Base-by-base conservation (phyloP, 306 rosid species). In the Vicia sativa region DNA sequence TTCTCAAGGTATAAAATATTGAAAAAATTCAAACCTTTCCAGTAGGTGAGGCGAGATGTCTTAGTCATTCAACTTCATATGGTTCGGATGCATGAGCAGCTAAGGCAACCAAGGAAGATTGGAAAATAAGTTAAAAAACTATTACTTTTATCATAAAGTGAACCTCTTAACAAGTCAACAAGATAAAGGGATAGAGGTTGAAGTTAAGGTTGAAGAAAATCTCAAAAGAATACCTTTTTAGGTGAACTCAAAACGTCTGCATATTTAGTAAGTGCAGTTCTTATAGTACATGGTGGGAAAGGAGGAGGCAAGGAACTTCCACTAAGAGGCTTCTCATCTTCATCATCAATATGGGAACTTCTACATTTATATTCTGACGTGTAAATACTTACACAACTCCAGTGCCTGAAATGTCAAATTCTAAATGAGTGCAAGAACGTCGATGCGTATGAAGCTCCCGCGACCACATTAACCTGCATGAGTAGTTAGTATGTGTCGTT, bases 341-440 rank as follows among this genome's bases (percentile, higher is more conserved):
- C 97, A 3, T 70, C 71, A 34, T 84, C 90, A 28, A 85, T 85
- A 79, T 91, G 97, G 54, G 91, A 3, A 6, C n/a, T 70, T 39
- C 65, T 23, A 37, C 54, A 55, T 21, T 31, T 8, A 56, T 65
- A 62, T 65, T 57, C 61, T 43, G 25, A 68, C 57, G 52, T 3
- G 60, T 28, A 65, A 70, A 57, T 65, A 74, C 96, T 87, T n/a
- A n/a, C n/a, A n/a, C n/a, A n/a, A n/a, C n/a, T n/a, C n/a, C n/a
- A n/a, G n/a, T n/a, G n/a, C n/a, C n/a, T n/a, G n/a, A n/a, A n/a
- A n/a, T n/a, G n/a, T n/a, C n/a, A n/a, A n/a, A n/a, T n/a, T n/a
- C n/a, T 84, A 95, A 82, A 82, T 95, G 99, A 54, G 88, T 91
- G 74, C 99, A 95, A 78, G 96, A 88, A 8, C 99, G 99, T 95